A percentile compares a stretch with the other conserved stretches of the same genome.
Evolutionary conservation across 345 rosid species (phyloP).

Genomic region (Microcos paniculata): DNA sequence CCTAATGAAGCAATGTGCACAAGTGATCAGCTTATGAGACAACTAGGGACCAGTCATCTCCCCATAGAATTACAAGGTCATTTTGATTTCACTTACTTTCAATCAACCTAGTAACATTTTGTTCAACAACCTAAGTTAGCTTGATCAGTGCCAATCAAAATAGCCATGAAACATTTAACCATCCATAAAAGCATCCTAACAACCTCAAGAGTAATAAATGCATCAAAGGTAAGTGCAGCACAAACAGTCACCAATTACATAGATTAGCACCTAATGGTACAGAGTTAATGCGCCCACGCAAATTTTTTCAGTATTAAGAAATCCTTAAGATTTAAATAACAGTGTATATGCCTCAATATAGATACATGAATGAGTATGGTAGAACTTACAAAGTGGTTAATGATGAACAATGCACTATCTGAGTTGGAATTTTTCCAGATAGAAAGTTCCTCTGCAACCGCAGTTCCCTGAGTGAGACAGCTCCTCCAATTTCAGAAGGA

Average conservation of each 20-base stretch:
- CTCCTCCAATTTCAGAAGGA: slow-evolving; percentile 71
- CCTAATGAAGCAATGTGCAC: too few relatives aligned
- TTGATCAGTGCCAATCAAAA: too few relatives aligned
- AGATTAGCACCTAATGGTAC: not conserved
- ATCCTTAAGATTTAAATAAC: not conserved
- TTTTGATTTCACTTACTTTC: not conserved
- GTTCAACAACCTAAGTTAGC: too few relatives aligned
- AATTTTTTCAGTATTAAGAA: not conserved
- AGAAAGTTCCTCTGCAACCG: slow-evolving; percentile 60
- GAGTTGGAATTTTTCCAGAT: slow-evolving; percentile 65
- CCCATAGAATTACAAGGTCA: not conserved
- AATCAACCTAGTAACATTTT: too few relatives aligned
- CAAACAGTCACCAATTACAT: not conserved
- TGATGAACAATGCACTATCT: slow-evolving; percentile 57
- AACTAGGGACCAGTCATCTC: not conserved
- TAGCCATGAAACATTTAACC: not conserved
- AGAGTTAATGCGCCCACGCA: not conserved
- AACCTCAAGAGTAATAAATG: not conserved
- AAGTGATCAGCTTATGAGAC: not conserved
- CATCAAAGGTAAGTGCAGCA: not conserved
- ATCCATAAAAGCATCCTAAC: not conserved
- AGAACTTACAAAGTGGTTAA: slow-evolving; percentile 66
- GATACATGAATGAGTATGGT: slow-evolving; percentile 5
- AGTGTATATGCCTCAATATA: not conserved
- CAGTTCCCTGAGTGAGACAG: slow-evolving; percentile 53